phyloP scores from a whole-genome alignment of 176 grass and related monocot genomes.

The Musa itinerans region DNA sequence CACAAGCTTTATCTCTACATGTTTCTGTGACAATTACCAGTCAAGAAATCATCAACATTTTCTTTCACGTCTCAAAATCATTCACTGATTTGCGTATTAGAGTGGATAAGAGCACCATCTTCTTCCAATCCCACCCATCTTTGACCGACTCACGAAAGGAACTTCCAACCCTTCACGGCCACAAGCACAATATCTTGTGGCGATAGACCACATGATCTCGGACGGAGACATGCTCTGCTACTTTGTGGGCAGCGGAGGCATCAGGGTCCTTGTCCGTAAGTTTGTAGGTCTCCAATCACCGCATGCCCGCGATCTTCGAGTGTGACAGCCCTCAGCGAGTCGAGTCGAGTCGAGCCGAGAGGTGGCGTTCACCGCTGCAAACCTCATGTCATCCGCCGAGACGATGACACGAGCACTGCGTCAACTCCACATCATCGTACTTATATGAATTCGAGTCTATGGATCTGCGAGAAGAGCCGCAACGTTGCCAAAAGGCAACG shows the following conservation, averaged over 20 bases:
- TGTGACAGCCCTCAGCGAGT: too few relatives aligned
- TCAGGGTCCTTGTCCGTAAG: background rate
- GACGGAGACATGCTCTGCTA: background rate
- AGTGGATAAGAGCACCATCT: background rate
- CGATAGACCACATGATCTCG: background rate
- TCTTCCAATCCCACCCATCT: constrained; percentile 1
- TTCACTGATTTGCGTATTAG: background rate
- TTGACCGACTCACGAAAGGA: background rate
- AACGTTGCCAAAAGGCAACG: too few relatives aligned
- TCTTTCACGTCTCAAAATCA: background rate
- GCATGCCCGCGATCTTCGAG: too few relatives aligned
- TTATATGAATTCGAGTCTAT: too few relatives aligned
- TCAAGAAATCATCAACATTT: background rate
- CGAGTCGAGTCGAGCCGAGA: too few relatives aligned
- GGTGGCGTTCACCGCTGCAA: too few relatives aligned
- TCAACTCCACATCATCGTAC: too few relatives aligned
- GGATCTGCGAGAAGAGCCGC: too few relatives aligned
- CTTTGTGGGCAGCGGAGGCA: background rate
- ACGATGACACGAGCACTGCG: too few relatives aligned
- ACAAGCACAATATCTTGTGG: background rate
- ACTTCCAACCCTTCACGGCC: background rate
- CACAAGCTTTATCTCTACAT: background rate
- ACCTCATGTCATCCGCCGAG: too few relatives aligned
- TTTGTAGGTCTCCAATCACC: too few relatives aligned
- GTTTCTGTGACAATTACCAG: background rate